Conservation (phyloP, 2,329 filamentous ascomycete genomes). For the Ascochyta pisi region DNA sequence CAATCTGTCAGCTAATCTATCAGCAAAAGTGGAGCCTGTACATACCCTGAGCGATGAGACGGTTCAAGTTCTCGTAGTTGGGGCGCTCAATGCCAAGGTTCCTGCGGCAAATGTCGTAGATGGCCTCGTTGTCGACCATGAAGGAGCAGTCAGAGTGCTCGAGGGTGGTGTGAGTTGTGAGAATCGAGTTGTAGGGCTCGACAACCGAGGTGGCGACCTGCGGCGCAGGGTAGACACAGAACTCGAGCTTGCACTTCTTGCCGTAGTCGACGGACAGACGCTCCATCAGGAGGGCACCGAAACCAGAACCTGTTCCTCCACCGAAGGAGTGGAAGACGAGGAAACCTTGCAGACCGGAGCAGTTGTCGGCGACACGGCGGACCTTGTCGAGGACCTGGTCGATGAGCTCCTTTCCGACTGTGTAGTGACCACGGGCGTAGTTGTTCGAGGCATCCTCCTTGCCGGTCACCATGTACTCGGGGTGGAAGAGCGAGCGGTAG, state of each 20-base stretch:
- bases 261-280: constrained; percentile 98
- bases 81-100: constrained; percentile 97
- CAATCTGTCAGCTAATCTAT: constrained; percentile 25
- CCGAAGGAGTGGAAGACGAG: constrained; percentile 99
- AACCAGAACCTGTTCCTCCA: constrained; percentile 97
- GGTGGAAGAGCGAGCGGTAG: constrained; percentile 97
- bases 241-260: constrained; percentile 99
- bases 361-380: constrained; percentile 94
- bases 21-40: constrained; percentile 14
- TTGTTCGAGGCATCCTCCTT: constrained; percentile 99
- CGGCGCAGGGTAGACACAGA: constrained; percentile 98
- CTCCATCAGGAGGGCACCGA: constrained; percentile 98
- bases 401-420: constrained; percentile 98
- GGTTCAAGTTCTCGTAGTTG: constrained; percentile 98
- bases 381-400: constrained; percentile 98
- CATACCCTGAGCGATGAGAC: constrained; percentile 92
- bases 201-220: constrained; percentile 97
- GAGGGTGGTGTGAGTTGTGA: constrained; percentile 97
- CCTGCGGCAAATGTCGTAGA: constrained; percentile 98
- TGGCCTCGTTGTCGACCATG: constrained; percentile 99
- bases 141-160: constrained; percentile 99
- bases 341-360: constrained; percentile 97
- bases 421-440: constrained; percentile 99
- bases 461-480: constrained; percentile 99
- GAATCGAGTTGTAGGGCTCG: constrained; percentile 99